Conservation (phyloP, 78 protist genomes). For the Dictyostelium discoideum region dicty_2.7 NC_007090.3:5218001-5218500, state of each 20-base stretch:
- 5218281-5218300: conserved; percentile 11
- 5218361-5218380: background rate
- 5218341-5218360: background rate
- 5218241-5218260: conserved; percentile 14
- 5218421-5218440: conserved; percentile 4
- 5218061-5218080: conserved; percentile 82
- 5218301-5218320: background rate
- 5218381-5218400: background rate
- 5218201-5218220: conserved; percentile 42
- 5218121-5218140: conserved; percentile 73
- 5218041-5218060: conserved; percentile 41
- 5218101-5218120: conserved; percentile 83
- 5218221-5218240: conserved; percentile 11
- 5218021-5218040: conserved; percentile 86
- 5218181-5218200: conserved; percentile 22
- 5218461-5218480: conserved; percentile 1
- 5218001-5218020: conserved; percentile 86
- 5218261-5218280: conserved; percentile 67
- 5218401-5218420: background rate
- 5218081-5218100: conserved; percentile 88
- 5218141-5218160: conserved; percentile 40
- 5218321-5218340: background rate
- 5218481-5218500: conserved; percentile 11
- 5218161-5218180: background rate
- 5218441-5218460: conserved; percentile 7